These are phyloP conservation scores for Xanthoceras sorbifolium DNA, from an alignment of 345 rosid species.

Conservation along the genomic window DNA sequence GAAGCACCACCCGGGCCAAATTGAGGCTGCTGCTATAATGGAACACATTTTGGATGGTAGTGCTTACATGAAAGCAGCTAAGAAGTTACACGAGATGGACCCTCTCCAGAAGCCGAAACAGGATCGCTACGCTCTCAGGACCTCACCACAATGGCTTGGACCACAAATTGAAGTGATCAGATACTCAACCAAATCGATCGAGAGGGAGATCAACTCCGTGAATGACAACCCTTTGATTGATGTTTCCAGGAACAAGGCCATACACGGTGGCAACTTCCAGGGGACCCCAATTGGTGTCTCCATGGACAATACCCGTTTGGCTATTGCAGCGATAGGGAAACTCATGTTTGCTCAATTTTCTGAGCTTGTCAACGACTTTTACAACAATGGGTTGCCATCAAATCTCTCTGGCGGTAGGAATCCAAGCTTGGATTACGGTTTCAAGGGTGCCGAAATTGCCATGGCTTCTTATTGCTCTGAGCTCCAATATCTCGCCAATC, in stretches of 20 bases:
- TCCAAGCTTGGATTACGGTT: conserved; percentile 77
- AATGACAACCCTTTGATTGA: conserved; percentile 74
- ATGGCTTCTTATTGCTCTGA: conserved; percentile 69
- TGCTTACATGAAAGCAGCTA: conserved; percentile 42
- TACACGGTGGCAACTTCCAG: conserved; percentile 73
- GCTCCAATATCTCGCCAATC: conserved; percentile 56
- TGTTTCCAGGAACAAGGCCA: conserved; percentile 66
- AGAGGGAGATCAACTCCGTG: conserved; percentile 58
- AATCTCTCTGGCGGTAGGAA: conserved; percentile 66
- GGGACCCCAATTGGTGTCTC: conserved; percentile 64
- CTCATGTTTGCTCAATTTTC: conserved; percentile 64
- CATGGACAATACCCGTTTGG: conserved; percentile 53
- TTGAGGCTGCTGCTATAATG: conserved; percentile 66
- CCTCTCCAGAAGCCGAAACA: conserved; percentile 59
- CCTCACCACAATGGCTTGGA: conserved; percentile 65
- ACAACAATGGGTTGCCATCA: conserved; percentile 79
- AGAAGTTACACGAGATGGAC: conserved; percentile 46
- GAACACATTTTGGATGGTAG: conserved; percentile 56
- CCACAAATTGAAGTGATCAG: conserved; percentile 59
- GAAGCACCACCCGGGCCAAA: conserved; percentile 65
- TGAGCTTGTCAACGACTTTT: conserved; percentile 73
- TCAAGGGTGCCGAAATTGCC: conserved; percentile 78
- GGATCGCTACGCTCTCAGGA: conserved; percentile 55
- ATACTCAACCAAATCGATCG: conserved; percentile 46
- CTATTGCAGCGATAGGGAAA: conserved; percentile 51